Base-by-base conservation (phyloP, 2,329 filamentous ascomycete genomes). In the Aspergillus caelatus region DNA sequence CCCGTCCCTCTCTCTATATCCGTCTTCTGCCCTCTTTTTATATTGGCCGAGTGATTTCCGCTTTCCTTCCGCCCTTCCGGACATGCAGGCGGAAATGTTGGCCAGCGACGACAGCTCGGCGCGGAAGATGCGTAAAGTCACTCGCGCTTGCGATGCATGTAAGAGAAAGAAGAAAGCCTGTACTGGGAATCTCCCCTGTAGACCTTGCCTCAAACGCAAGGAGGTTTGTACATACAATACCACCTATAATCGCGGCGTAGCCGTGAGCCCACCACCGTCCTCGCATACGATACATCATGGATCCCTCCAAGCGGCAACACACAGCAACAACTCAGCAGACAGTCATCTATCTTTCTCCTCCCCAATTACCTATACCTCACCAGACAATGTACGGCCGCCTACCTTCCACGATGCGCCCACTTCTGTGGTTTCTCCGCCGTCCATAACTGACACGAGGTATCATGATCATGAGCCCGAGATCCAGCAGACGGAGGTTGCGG, bases 11-110 rank as follows among this genome's bases (percentile, higher is more conserved):
- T 46, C 9, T 7, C 21, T 11, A 46, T 11, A 12, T 23, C n/a
- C 1, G n/a, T 26, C 10, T 4, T 46, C 7, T 45, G 4, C 11
- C 2, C n/a, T 12, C n/a, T 21, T 11, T 21, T 12, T 36, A 36
- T 36, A 36, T 36, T 16, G 34, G 3, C 6, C 34, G 14, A 12
- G 43, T 23, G 43, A 21, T 2, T 46, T 23, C 21, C 12, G 21
- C 11, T 12, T 11, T 7, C 21, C 43, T 46, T 46, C 43, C 43
- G 21, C 43, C 2, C 21, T 3, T 23, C n/a, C n/a, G 11, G 21
- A 21, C 4, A 85, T 86, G 46, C 46, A 52, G 66, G 81, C 83
- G 6, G 84, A 80, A 28, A 87, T 83, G n/a, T 9, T 36, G 5
- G 46, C 57, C 14, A 48, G 45, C 48, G 45, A 60, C 46, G 57